A percentile compares a stretch with the other conserved stretches of the same genome.
Evolutionary conservation across 371 early-diverging fungal species (phyloP).

Genomic region (Synchytrium microbalum): DNA sequence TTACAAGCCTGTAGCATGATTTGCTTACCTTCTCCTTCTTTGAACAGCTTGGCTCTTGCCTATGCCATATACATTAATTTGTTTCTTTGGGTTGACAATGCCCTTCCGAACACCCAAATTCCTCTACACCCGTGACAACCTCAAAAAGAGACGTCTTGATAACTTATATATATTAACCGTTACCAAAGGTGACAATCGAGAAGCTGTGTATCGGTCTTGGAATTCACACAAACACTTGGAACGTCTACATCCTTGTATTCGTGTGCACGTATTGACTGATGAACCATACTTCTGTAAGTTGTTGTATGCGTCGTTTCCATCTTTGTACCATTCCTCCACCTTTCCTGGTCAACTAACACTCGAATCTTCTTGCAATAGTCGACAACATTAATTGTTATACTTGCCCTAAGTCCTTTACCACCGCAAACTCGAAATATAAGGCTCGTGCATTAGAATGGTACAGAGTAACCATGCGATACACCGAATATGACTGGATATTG

Average conservation of each 20-base stretch:
- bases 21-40: neutral
- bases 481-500: slow-evolving; percentile 45
- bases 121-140: slow-evolving; percentile 29
- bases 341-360: neutral
- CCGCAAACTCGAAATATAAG: slow-evolving; percentile 40
- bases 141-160: slow-evolving; percentile 38
- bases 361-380: slow-evolving; percentile 7
- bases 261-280: slow-evolving; percentile 46
- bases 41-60: slow-evolving; percentile 38
- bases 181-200: slow-evolving; percentile 44
- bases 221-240: slow-evolving; percentile 45
- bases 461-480: slow-evolving; percentile 39
- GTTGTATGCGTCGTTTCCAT: too few relatives aligned
- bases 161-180: slow-evolving; percentile 47
- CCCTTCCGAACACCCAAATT: slow-evolving; percentile 45
- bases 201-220: slow-evolving; percentile 45
- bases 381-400: slow-evolving; percentile 50
- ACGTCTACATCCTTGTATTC: slow-evolving; percentile 42
- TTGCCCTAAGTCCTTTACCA: slow-evolving; percentile 38
- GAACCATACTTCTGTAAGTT: slow-evolving; percentile 40
- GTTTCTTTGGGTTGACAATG: slow-evolving; percentile 39
- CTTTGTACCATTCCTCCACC: too few relatives aligned
- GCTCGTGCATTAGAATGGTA: slow-evolving; percentile 50
- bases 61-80: slow-evolving; percentile 42
- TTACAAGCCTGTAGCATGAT: neutral